Evolutionary conservation across 768 basidiomycete species (phyloP).

Genomic region (Pholiota conissans): DNA sequence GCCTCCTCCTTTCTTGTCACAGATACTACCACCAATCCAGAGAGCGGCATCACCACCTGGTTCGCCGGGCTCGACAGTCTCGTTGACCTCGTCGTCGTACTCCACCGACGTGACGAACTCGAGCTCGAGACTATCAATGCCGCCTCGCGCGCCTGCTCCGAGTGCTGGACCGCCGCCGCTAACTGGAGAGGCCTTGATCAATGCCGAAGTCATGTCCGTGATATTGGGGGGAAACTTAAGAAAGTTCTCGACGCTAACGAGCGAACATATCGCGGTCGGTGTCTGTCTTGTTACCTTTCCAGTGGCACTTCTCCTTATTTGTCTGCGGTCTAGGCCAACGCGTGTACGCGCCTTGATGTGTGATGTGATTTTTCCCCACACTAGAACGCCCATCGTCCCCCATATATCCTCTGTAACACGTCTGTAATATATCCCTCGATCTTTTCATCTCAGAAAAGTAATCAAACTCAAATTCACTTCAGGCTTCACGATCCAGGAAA

Average conservation of each 20-base stretch:
- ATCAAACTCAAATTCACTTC: neutral
- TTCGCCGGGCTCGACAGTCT: slow-evolving; percentile 63
- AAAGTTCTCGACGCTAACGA: slow-evolving; percentile 57
- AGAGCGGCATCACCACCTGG: slow-evolving; percentile 62
- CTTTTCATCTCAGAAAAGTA: neutral
- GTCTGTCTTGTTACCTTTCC: neutral
- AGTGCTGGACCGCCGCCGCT: slow-evolving; percentile 76
- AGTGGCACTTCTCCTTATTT: neutral
- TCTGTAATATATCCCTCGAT: neutral
- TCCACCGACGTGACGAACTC: slow-evolving; percentile 65
- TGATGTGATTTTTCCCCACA: neutral
- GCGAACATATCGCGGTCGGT: slow-evolving; percentile 42
- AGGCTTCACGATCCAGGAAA: neutral
- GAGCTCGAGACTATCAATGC: slow-evolving; percentile 77
- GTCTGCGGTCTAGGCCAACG: slow-evolving; percentile 28
- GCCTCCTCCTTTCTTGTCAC: slow-evolving; percentile 80
- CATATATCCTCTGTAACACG: too few species aligned
- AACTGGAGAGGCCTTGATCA: slow-evolving; percentile 70
- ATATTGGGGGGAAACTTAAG: slow-evolving; percentile 62
- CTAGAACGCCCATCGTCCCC: neutral
- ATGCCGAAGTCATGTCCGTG: slow-evolving; percentile 60
- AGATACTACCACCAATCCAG: slow-evolving; percentile 65
- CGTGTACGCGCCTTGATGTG: slow-evolving; percentile 36
- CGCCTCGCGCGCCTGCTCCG: slow-evolving; percentile 70
- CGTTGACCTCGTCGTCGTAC: slow-evolving; percentile 71